Conservation (phyloP, 1,284 basidiomycete species). For the Trichosporon ovoides region DNA sequence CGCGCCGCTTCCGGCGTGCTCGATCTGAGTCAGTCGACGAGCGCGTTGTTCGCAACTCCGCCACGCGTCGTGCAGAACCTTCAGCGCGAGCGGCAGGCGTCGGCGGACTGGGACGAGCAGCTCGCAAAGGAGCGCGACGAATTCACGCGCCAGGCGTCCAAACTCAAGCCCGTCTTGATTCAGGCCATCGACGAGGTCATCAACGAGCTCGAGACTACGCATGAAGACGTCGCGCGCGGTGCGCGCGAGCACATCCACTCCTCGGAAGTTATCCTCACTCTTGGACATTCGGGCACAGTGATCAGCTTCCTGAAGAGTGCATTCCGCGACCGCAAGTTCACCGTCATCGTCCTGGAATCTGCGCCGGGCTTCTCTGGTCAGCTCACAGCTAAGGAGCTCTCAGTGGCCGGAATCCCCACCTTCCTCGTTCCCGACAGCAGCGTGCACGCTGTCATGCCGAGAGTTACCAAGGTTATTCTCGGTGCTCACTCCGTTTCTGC, state of each 20-base stretch:
- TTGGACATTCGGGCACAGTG: slow-evolving; percentile 93
- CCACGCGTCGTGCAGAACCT: slow-evolving; percentile 13
- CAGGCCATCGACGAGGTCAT: slow-evolving; percentile 89
- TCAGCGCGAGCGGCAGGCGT: slow-evolving; percentile 1
- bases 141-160: slow-evolving; percentile 45
- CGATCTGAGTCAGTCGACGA: slow-evolving; percentile 28
- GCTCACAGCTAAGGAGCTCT: slow-evolving; percentile 73
- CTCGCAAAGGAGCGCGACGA: slow-evolving; percentile 32
- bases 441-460: slow-evolving; percentile 91
- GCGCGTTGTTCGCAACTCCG: slow-evolving; percentile 33
- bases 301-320: slow-evolving; percentile 88
- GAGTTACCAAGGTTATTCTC: slow-evolving; percentile 92
- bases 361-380: slow-evolving; percentile 86
- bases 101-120: neutral
- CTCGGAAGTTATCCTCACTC: slow-evolving; percentile 91
- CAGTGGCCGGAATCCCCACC: slow-evolving; percentile 76
- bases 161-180: slow-evolving; percentile 58
- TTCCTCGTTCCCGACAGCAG: slow-evolving; percentile 93
- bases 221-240: slow-evolving; percentile 89
- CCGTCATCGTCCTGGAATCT: slow-evolving; percentile 92
- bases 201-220: slow-evolving; percentile 92
- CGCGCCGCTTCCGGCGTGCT: slow-evolving; percentile 28
- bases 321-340: slow-evolving; percentile 84
- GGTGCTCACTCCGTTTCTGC: slow-evolving; percentile 91
- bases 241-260: slow-evolving; percentile 95